Conservation (phyloP, 805 yeast species). For the Kazachstania kunashirensis region DNA sequence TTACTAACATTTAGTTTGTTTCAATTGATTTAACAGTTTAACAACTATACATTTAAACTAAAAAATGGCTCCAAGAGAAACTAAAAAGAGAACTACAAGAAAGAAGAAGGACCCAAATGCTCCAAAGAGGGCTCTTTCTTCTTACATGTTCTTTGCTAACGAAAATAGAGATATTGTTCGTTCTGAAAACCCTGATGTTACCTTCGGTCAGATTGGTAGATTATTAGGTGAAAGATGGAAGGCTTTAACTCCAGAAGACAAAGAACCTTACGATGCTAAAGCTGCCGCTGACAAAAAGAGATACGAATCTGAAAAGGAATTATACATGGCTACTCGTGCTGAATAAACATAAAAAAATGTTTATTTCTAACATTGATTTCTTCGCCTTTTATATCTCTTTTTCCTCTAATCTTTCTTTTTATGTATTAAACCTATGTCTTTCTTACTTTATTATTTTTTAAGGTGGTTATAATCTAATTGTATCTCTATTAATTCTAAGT, state of each 20-base stretch:
- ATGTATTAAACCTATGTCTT: too few species aligned
- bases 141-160: slow-evolving; percentile 98
- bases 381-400: background rate
- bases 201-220: slow-evolving; percentile 93
- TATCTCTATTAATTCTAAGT: too few species aligned
- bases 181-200: slow-evolving; percentile 91
- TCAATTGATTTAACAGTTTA: too few species aligned
- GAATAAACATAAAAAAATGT: slow-evolving; percentile 2
- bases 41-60: too few species aligned
- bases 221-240: slow-evolving; percentile 95
- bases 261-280: slow-evolving; percentile 82
- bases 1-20: too few species aligned
- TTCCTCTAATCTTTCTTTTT: background rate
- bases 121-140: slow-evolving; percentile 96
- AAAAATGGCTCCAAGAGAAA: slow-evolving; percentile 15
- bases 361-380: background rate
- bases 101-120: slow-evolving; percentile 85
- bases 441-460: too few species aligned
- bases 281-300: slow-evolving; percentile 96
- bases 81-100: slow-evolving; percentile 33
- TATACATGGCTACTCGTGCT: slow-evolving; percentile 44
- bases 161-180: slow-evolving; percentile 94
- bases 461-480: too few species aligned
- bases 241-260: slow-evolving; percentile 73
- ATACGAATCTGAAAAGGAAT: slow-evolving; percentile 92